Percentiles rank a stretch among this genome's conserved stretches.
phyloP scores from a whole-genome alignment of 495 filamentous ascomycete genomes.

The Penicillium parvum region DNA sequence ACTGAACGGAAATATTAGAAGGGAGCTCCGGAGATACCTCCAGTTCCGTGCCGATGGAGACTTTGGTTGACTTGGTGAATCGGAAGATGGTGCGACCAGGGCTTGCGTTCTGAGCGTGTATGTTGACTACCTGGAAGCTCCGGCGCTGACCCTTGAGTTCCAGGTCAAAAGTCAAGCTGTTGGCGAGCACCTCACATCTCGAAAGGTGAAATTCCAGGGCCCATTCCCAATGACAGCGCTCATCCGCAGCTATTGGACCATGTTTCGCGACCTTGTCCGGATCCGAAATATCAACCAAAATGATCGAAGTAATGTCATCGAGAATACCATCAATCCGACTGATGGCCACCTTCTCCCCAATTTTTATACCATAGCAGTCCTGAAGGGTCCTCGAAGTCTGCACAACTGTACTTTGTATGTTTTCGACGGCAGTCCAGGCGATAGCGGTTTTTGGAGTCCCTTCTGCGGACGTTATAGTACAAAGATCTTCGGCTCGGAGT shows the following conservation, averaged over 20 bases:
- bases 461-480: conserved; percentile 46
- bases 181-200: conserved; percentile 40
- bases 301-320: conserved; percentile 40
- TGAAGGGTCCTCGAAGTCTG: conserved; percentile 65
- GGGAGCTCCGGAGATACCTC: conserved; percentile 12
- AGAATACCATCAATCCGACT: conserved; percentile 36
- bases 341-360: conserved; percentile 58
- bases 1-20: conserved; percentile 24
- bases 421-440: conserved; percentile 61
- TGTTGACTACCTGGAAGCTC: conserved; percentile 38
- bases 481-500: conserved; percentile 56
- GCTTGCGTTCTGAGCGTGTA: conserved; percentile 24
- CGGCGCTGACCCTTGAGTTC: conserved; percentile 46
- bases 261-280: conserved; percentile 29
- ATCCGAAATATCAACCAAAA: conserved; percentile 48
- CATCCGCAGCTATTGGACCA: conserved; percentile 36
- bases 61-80: conserved; percentile 28
- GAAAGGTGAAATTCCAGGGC: conserved; percentile 53
- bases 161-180: conserved; percentile 43
- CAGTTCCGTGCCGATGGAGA: conserved; percentile 30
- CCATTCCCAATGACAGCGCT: conserved; percentile 60
- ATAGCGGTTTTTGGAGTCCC: conserved; percentile 51
- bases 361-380: conserved; percentile 57
- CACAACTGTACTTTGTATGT: conserved; percentile 57
- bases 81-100: conserved; percentile 33